Conservation (phyloP, 371 early-diverging fungal genomes). For the Syncephalastrum racemosum region DNA sequence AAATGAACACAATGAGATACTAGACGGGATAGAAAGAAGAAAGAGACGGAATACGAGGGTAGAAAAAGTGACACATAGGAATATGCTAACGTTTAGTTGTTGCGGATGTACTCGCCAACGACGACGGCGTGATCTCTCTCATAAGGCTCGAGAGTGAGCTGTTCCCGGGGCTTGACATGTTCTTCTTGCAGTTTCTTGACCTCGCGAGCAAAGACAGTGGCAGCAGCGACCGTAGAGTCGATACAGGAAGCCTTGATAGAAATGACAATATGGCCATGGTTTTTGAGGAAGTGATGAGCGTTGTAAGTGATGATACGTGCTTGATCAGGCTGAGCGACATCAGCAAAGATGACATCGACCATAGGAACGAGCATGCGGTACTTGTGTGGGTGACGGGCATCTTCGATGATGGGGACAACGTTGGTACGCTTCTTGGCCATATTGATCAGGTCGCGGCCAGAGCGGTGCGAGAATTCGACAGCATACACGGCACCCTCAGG, state of each 20-base stretch:
- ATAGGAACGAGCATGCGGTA: slow-evolving; percentile 99
- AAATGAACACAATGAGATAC: not conserved
- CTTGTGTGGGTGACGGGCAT: slow-evolving; percentile 99
- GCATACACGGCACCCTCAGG: slow-evolving; percentile 98
- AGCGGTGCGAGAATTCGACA: slow-evolving; percentile 99
- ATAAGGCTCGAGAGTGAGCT: slow-evolving; percentile 99
- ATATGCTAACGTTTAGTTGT: slow-evolving; percentile 44
- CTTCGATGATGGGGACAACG: slow-evolving; percentile 99
- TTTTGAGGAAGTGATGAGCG: slow-evolving; percentile 99
- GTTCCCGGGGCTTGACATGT: slow-evolving; percentile 99
- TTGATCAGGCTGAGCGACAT: slow-evolving; percentile 99
- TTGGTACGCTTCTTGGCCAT: slow-evolving; percentile 99
- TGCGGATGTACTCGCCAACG: slow-evolving; percentile 86
- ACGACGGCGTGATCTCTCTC: slow-evolving; percentile 99
- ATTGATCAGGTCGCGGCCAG: slow-evolving; percentile 99
- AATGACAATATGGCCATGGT: slow-evolving; percentile 97
- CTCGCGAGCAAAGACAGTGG: slow-evolving; percentile 98
- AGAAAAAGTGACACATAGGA: not conserved
- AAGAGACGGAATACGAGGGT: not conserved
- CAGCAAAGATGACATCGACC: slow-evolving; percentile 99
- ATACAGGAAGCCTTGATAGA: slow-evolving; percentile 99
- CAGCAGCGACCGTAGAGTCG: slow-evolving; percentile 98
- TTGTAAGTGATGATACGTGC: slow-evolving; percentile 99
- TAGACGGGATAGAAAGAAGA: not conserved
- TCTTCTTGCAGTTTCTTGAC: slow-evolving; percentile 99